Conservation (phyloP, 306 rosid species). For the Castanopsis chinensis region DNA sequence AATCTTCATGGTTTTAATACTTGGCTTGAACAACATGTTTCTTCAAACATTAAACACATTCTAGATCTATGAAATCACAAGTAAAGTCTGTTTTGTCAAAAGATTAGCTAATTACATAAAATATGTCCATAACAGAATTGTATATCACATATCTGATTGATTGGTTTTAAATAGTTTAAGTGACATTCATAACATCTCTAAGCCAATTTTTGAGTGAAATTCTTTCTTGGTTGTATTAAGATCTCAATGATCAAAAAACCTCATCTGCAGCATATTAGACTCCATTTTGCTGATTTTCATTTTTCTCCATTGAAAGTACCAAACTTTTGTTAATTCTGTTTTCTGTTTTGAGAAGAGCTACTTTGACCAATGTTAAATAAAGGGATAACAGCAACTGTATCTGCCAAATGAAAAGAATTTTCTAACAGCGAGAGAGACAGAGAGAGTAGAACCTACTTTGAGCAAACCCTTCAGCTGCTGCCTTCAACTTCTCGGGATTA, state of each 20-base stretch:
- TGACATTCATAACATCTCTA: background rate
- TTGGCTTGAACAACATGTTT: too few species aligned
- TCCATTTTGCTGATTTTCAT: background rate
- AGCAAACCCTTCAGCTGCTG: constrained; percentile 84
- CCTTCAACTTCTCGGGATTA: constrained; percentile 81
- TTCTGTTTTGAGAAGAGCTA: background rate
- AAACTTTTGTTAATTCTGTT: background rate
- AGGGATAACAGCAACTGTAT: background rate
- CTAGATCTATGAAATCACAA: too few species aligned
- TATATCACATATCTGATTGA: background rate
- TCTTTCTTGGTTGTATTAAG: background rate
- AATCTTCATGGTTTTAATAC: too few species aligned
- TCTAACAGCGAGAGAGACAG: background rate
- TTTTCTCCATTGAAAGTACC: background rate
- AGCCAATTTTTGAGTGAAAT: background rate
- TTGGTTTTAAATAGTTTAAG: background rate
- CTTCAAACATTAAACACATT: too few species aligned
- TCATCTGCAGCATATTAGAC: background rate
- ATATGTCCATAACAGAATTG: background rate
- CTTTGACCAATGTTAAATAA: background rate
- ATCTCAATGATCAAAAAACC: background rate
- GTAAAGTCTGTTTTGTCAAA: too few species aligned
- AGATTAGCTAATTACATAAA: too few species aligned
- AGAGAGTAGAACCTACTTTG: constrained; percentile 41
- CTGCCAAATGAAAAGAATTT: background rate